Percentiles rank a stretch among this genome's conserved stretches.
Evolutionary conservation across 169 alveolate species (phyloP).

Genomic region (Eimeria falciformis): DNA sequence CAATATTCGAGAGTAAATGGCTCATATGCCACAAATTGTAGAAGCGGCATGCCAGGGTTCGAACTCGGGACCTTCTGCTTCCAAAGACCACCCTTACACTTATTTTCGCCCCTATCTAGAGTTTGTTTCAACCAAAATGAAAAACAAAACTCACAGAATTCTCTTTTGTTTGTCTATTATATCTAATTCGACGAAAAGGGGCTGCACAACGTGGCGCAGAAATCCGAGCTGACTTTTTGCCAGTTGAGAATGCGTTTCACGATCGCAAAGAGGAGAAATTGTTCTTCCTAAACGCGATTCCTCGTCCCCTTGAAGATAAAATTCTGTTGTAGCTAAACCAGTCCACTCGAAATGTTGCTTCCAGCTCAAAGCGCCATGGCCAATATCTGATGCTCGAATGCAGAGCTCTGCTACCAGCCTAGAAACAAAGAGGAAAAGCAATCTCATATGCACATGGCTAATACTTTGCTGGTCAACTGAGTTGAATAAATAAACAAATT

Average conservation of each 20-base stretch:
- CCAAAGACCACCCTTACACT: not conserved
- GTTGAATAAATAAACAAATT: too few relatives aligned
- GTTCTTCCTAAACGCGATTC: constrained; percentile 86
- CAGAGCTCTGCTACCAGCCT: constrained; percentile 78
- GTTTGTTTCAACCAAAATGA: too few relatives aligned
- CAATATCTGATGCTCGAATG: constrained; percentile 86
- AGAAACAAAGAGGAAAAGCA: not conserved
- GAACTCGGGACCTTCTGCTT: too few relatives aligned
- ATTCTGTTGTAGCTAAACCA: constrained; percentile 83
- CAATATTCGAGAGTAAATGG: too few relatives aligned
- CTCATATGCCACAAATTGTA: too few relatives aligned
- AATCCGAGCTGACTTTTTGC: constrained; percentile 90
- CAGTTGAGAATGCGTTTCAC: constrained; percentile 87
- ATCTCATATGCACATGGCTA: too few relatives aligned
- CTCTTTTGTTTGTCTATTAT: constrained; percentile 12
- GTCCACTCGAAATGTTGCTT: constrained; percentile 85
- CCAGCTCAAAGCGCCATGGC: constrained; percentile 84
- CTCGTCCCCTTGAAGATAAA: constrained; percentile 72
- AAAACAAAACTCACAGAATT: not conserved
- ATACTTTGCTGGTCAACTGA: too few relatives aligned
- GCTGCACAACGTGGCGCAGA: constrained; percentile 85
- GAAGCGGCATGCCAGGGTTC: too few relatives aligned
- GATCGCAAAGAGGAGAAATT: constrained; percentile 91
- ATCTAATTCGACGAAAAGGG: constrained; percentile 82
- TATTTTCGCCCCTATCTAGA: not conserved